Base-by-base conservation (phyloP, 768 basidiomycete genomes). In the Gloeostereum incarnatum region DNA sequence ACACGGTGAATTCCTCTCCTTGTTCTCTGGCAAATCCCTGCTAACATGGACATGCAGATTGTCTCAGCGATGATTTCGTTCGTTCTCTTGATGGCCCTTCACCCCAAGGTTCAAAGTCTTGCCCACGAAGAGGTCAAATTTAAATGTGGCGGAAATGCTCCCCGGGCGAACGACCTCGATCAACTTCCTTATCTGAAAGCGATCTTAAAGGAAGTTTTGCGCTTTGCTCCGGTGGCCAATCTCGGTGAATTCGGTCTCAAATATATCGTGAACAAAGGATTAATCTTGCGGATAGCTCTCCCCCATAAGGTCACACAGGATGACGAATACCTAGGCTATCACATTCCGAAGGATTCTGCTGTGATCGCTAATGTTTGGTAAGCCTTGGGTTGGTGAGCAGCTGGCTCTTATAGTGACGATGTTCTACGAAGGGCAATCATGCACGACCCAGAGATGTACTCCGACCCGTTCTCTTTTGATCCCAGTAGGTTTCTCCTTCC, bases 281-380 rank as follows among this genome's bases (percentile, higher is more conserved):
- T 21, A 18, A 25, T 27, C 4, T 25, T 19, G 33, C 19, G 36
- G 24, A 7, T 27, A 69, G 69, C 63, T 20, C 45, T 69, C 10
- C 65, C 66, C 10, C 71, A 70, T 40, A 50, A 53, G 18, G 58
- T 61, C 8, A 58, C 54, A 2, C 48, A 64, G 35, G 69, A 71
- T 11, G 72, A 73, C 39, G 59, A 60, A 10, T 73, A 71, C 42
- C 40, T 47, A 9, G 69, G 65, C 2, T 67, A 64, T 44, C 47
- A 45, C 13, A 66, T 75, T 21, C 73, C 73, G 2, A 61, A 62
- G 33, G 63, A 61, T 8, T 57, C 68, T 2, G 65, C 65, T 3
- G 45, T 71, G 13, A 45, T 71, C n/a, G 59, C 65, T 3, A 71
- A 71, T 36, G 56, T 67, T n/a, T 72, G 69, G 67, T 68, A 39